These are phyloP conservation scores for Lichtheimia hyalospora DNA, from an alignment of 371 early-diverging fungal species.

Conservation along the genomic window DNA sequence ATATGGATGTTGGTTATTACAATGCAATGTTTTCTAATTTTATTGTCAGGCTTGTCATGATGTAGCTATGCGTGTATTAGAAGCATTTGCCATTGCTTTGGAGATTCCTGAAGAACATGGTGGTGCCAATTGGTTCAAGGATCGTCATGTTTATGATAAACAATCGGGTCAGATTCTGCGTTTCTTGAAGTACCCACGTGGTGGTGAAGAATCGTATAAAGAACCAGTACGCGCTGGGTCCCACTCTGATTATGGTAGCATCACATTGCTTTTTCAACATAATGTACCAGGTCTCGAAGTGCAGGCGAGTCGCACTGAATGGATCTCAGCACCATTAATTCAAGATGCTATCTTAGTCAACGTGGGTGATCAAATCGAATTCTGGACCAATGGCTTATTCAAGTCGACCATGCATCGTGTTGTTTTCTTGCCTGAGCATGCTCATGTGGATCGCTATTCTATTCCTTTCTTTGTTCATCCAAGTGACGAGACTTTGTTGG, in stretches of 20 bases:
- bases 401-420: conserved; percentile 75
- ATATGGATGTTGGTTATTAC: background rate
- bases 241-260: conserved; percentile 72
- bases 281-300: conserved; percentile 72
- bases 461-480: conserved; percentile 74
- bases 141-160: conserved; percentile 51
- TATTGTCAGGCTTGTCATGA: conserved; percentile 47
- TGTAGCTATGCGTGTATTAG: conserved; percentile 48
- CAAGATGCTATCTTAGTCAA: conserved; percentile 66
- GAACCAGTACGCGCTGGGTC: conserved; percentile 60
- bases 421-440: conserved; percentile 59
- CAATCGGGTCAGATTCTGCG: conserved; percentile 53
- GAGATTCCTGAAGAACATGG: conserved; percentile 56
- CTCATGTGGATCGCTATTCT: conserved; percentile 62
- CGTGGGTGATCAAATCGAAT: conserved; percentile 64
- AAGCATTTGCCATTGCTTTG: conserved; percentile 64
- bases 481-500: conserved; percentile 36
- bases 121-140: conserved; percentile 54
- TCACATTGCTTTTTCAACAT: conserved; percentile 74
- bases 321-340: conserved; percentile 67
- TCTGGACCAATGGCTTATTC: conserved; percentile 72
- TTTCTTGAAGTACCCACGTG: conserved; percentile 62
- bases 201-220: conserved; percentile 30
- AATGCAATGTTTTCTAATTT: background rate
- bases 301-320: conserved; percentile 49